These are phyloP conservation scores for Lodderomyces jiufengensis DNA, from an alignment of 1,139 yeast species.

Conservation along the genomic window DNA sequence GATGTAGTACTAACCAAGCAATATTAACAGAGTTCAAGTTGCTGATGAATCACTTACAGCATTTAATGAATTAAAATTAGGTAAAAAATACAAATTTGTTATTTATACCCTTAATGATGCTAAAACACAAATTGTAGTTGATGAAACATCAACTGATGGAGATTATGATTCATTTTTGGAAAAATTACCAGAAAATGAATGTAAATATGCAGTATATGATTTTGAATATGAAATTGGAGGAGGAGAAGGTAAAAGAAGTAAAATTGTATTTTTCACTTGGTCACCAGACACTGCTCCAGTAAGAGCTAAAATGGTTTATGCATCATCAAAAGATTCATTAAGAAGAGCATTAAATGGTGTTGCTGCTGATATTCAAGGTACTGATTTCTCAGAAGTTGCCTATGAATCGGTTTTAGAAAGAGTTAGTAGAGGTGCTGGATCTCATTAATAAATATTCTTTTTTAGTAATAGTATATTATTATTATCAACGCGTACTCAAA, in stretches of 20 bases:
- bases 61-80: constrained; percentile 93
- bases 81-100: constrained; percentile 83
- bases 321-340: constrained; percentile 94
- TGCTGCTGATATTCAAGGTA: constrained; percentile 92
- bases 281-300: constrained; percentile 97
- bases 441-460: constrained; percentile 11
- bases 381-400: constrained; percentile 95
- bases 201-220: constrained; percentile 95
- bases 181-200: constrained; percentile 90
- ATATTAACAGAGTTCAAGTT: constrained; percentile 91
- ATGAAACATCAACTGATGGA: constrained; percentile 67
- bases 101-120: constrained; percentile 75
- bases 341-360: constrained; percentile 97
- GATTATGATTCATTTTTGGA: constrained; percentile 83
- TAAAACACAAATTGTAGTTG: constrained; percentile 89
- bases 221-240: constrained; percentile 87
- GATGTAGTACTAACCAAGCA: constrained; percentile 6
- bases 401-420: constrained; percentile 88
- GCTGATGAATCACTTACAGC: constrained; percentile 92
- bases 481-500: too few relatives aligned
- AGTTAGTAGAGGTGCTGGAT: constrained; percentile 51
- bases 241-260: constrained; percentile 94
- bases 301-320: constrained; percentile 95
- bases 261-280: constrained; percentile 94
- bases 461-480: too few relatives aligned